These are phyloP conservation scores for Zychaea mexicana DNA, from an alignment of 371 early-diverging fungal species.

Conservation along the genomic window DNA sequence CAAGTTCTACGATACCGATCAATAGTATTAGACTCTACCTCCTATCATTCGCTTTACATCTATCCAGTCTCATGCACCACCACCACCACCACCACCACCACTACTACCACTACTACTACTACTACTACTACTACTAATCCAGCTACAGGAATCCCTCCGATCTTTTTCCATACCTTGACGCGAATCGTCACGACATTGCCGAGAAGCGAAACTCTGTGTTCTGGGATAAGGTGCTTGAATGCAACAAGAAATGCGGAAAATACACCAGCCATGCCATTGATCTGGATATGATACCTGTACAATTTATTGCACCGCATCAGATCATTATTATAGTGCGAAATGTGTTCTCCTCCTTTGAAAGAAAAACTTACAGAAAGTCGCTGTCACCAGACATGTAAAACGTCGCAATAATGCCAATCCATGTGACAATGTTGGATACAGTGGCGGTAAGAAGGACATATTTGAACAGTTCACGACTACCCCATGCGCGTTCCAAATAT, in stretches of 20 bases:
- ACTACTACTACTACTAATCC: background rate
- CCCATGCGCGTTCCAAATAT: constrained; percentile 81
- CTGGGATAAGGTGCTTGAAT: constrained; percentile 77
- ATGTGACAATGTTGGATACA: constrained; percentile 57
- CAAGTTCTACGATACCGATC: constrained; percentile 43
- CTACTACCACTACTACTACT: background rate
- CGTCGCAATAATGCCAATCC: constrained; percentile 56
- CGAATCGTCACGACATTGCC: constrained; percentile 62
- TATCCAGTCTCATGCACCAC: too few relatives aligned
- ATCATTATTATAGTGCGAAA: background rate
- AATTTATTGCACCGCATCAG: background rate
- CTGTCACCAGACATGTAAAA: constrained; percentile 63
- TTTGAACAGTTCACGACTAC: constrained; percentile 69
- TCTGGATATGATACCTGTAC: constrained; percentile 47
- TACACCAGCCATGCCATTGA: constrained; percentile 72
- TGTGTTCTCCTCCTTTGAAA: background rate
- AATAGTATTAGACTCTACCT: too few relatives aligned
- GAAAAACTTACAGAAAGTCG: constrained; percentile 57
- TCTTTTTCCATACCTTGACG: constrained; percentile 64
- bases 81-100: background rate
- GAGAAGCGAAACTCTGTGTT: constrained; percentile 58
- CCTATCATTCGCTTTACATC: too few relatives aligned
- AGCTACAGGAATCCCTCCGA: background rate
- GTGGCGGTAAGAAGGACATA: constrained; percentile 59
- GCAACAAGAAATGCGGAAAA: constrained; percentile 73